Conservation (phyloP, 169 alveolate species). For the Eimeria praecox region DNA sequence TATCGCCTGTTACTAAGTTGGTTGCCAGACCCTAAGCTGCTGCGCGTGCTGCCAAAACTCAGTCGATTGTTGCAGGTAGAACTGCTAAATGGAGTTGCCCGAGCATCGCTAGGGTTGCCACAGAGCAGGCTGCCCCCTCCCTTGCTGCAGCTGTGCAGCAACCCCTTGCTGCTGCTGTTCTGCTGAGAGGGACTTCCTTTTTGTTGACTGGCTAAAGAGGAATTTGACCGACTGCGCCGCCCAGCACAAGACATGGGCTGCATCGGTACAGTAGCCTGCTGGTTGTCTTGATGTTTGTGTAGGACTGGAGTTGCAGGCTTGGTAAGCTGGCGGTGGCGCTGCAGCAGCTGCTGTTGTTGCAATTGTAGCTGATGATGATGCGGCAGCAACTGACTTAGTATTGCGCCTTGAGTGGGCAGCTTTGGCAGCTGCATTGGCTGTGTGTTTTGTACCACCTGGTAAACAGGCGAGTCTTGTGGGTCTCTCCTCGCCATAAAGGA, state of each 20-base stretch:
- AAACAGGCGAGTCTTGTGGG: background rate
- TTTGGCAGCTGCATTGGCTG: background rate
- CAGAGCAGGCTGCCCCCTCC: background rate
- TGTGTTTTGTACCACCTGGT: background rate
- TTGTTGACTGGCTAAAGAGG: slow-evolving; percentile 3
- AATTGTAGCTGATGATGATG: background rate
- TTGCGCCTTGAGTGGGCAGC: background rate
- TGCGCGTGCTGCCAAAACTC: slow-evolving; percentile 32
- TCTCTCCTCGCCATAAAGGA: background rate
- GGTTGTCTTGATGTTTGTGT: background rate
- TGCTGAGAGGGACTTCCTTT: background rate
- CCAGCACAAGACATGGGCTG: background rate
- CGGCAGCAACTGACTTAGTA: background rate
- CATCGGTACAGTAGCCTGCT: background rate
- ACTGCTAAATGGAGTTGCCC: background rate
- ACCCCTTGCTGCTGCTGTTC: background rate
- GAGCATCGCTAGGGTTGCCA: background rate
- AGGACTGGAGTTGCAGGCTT: background rate
- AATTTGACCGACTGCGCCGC: slow-evolving; percentile 16
- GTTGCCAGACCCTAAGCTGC: background rate
- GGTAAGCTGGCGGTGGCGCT: background rate
- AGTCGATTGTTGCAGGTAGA: background rate
- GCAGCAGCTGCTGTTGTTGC: slow-evolving; percentile 38
- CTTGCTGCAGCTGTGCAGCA: background rate
- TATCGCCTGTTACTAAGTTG: background rate